phyloP scores from a whole-genome alignment of 192 early-diverging fungal genomes.

The Obelidium mucronatum region DNA sequence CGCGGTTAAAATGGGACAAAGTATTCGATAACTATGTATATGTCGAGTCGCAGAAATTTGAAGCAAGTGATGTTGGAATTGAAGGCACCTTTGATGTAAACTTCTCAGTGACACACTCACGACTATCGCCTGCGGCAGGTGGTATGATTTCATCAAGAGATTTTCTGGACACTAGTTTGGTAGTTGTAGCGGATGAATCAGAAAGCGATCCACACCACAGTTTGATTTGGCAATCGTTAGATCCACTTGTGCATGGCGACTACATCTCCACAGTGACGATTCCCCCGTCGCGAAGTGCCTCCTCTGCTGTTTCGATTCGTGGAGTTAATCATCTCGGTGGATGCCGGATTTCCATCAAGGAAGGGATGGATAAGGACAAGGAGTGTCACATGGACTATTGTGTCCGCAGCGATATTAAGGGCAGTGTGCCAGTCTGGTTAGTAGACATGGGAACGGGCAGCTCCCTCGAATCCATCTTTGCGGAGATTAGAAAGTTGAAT shows the following conservation, averaged over 20 bases:
- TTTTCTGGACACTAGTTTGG: slow-evolving; percentile 21
- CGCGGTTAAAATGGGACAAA: slow-evolving; percentile 9
- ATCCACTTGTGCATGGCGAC: background rate
- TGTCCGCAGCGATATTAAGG: slow-evolving; percentile 24
- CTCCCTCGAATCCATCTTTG: slow-evolving; percentile 11
- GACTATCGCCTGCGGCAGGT: slow-evolving; percentile 14
- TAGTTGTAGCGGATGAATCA: background rate
- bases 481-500: slow-evolving; percentile 11
- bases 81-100: background rate
- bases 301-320: background rate
- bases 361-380: background rate
- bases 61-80: background rate
- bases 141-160: slow-evolving; percentile 23
- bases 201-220: background rate
- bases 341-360: background rate
- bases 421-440: slow-evolving; percentile 19
- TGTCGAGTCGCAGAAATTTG: background rate
- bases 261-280: background rate
- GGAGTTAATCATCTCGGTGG: slow-evolving; percentile 16
- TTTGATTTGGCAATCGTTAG: slow-evolving; percentile 24
- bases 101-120: background rate
- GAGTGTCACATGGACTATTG: slow-evolving; percentile 24
- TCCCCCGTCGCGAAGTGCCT: background rate
- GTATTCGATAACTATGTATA: slow-evolving; percentile 12
- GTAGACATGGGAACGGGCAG: slow-evolving; percentile 28